These are phyloP conservation scores for Tarenaya hassleriana DNA, from an alignment of 345 rosid species.

Conservation along the genomic window DNA sequence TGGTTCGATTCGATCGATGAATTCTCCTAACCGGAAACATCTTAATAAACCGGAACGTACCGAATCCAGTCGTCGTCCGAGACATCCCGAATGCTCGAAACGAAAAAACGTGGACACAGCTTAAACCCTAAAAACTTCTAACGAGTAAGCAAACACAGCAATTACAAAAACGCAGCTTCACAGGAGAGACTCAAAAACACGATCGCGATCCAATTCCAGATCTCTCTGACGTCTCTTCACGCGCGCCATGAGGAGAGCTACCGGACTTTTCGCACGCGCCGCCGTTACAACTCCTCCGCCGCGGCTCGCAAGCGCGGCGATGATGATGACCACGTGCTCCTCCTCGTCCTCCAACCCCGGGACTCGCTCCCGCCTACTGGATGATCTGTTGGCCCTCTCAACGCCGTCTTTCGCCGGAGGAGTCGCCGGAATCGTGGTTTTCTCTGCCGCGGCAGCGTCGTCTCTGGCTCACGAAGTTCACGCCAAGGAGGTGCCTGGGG, in stretches of 20 bases:
- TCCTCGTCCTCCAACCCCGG: slow-evolving; percentile 22
- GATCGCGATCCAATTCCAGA: slow-evolving; percentile 15
- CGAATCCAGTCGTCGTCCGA: too few relatives aligned
- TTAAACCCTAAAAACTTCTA: slow-evolving; percentile 26
- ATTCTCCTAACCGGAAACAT: too few relatives aligned
- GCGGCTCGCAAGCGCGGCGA: slow-evolving; percentile 39
- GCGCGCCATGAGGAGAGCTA: slow-evolving; percentile 44
- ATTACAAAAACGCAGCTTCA: slow-evolving; percentile 8
- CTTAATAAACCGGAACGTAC: too few relatives aligned
- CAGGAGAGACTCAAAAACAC: slow-evolving; percentile 4
- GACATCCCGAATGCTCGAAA: neutral
- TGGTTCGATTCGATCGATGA: too few relatives aligned
- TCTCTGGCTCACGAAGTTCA: slow-evolving; percentile 45
- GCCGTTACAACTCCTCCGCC: slow-evolving; percentile 22
- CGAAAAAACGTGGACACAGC: slow-evolving; percentile 23
- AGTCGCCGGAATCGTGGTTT: slow-evolving; percentile 39
- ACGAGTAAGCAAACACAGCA: slow-evolving; percentile 3
- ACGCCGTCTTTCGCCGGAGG: slow-evolving; percentile 34
- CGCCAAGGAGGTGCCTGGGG: slow-evolving; percentile 50
- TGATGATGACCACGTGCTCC: slow-evolving; percentile 24
- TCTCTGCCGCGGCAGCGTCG: slow-evolving; percentile 46
- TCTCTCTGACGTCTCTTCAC: neutral
- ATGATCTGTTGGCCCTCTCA: slow-evolving; percentile 22
- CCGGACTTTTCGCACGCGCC: slow-evolving; percentile 35
- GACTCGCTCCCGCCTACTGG: slow-evolving; percentile 28